phyloP scores from a whole-genome alignment of 805 yeast species.

The Starmerella kuoi region DNA sequence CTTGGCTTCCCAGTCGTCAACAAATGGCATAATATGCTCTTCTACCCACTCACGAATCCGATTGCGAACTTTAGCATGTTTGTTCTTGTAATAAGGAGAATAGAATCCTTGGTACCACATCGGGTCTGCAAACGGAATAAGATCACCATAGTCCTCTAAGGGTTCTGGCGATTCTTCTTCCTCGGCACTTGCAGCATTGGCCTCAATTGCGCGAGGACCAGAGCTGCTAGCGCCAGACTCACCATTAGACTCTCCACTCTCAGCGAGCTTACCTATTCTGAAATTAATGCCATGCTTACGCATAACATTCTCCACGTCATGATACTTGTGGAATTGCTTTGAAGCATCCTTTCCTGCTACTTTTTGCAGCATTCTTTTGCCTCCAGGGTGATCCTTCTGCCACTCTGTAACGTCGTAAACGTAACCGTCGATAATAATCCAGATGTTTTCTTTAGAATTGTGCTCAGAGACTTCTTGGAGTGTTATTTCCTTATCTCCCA shows the following conservation, averaged over 20 bases:
- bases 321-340: slow-evolving; percentile 46
- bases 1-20: slow-evolving; percentile 35
- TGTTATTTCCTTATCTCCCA: slow-evolving; percentile 14
- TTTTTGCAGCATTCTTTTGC: slow-evolving; percentile 57
- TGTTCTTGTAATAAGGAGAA: slow-evolving; percentile 31
- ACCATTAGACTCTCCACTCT: too few relatives aligned
- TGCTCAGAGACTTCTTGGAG: slow-evolving; percentile 52
- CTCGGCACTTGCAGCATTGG: slow-evolving; percentile 5
- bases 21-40: slow-evolving; percentile 29
- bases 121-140: slow-evolving; percentile 35
- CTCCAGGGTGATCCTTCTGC: slow-evolving; percentile 70
- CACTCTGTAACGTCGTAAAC: slow-evolving; percentile 68
- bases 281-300: slow-evolving; percentile 28
- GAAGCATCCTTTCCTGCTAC: slow-evolving; percentile 74
- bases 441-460: slow-evolving; percentile 60
- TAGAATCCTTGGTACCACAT: slow-evolving; percentile 36
- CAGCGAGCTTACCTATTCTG: slow-evolving; percentile 26
- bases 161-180: slow-evolving; percentile 6
- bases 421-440: slow-evolving; percentile 73
- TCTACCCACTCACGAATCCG: slow-evolving; percentile 34
- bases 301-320: slow-evolving; percentile 31
- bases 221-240: too few relatives aligned
- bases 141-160: slow-evolving; percentile 23
- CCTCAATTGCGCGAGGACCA: slow-evolving; percentile 7
- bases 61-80: slow-evolving; percentile 31